These are phyloP conservation scores for Mucor sp. DNA, from an alignment of 371 early-diverging fungal species.

Conservation along the genomic window DNA sequence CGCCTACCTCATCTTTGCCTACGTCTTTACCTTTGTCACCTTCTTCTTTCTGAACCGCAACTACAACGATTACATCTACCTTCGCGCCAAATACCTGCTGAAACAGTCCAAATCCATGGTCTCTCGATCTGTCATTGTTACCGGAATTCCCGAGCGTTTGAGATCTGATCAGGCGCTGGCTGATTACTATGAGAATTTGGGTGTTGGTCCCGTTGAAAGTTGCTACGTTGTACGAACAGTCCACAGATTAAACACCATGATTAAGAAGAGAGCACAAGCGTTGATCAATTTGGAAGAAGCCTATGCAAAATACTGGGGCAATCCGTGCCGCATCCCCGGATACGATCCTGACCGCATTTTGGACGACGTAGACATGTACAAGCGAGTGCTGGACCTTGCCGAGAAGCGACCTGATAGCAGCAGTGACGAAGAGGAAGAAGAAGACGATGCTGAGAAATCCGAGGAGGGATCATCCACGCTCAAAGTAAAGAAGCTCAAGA, in stretches of 20 bases:
- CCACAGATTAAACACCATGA: conserved; percentile 26
- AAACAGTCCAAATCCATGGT: conserved; percentile 40
- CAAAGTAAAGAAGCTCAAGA: not conserved
- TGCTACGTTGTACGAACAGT: conserved; percentile 60
- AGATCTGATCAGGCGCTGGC: conserved; percentile 50
- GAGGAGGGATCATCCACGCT: not conserved
- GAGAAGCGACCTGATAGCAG: conserved; percentile 9
- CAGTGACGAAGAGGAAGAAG: not conserved
- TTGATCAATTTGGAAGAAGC: conserved; percentile 41
- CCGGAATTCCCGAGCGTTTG: conserved; percentile 50
- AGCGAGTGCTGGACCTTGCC: conserved; percentile 23
- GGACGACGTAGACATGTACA: conserved; percentile 35
- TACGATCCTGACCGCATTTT: conserved; percentile 50
- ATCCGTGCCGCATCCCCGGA: conserved; percentile 44
- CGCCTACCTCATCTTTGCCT: conserved; percentile 59
- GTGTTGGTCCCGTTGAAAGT: conserved; percentile 53
- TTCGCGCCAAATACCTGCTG: conserved; percentile 52
- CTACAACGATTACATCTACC: conserved; percentile 47
- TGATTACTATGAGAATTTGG: conserved; percentile 55
- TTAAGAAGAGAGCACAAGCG: conserved; percentile 38
- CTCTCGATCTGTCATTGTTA: conserved; percentile 58
- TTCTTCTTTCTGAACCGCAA: conserved; percentile 53
- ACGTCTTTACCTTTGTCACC: conserved; percentile 53
- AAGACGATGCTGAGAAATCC: not conserved
- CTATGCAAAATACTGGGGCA: conserved; percentile 49